These are phyloP conservation scores for Arthrobotrys sinensis DNA, from an alignment of 2,329 filamentous ascomycete species.

Conservation along the genomic window DNA sequence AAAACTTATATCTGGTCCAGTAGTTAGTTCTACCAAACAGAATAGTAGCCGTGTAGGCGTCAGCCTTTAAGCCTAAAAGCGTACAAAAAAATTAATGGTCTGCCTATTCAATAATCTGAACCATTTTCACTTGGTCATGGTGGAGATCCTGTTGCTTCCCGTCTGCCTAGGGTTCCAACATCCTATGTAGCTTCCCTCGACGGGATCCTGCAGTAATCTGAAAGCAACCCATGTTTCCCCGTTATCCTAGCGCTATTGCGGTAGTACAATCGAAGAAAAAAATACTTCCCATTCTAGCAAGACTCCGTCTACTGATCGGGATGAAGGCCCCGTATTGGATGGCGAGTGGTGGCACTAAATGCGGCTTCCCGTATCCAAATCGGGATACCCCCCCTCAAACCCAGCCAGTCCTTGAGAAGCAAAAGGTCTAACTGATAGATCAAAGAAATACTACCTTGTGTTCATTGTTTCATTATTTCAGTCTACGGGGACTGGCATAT, in stretches of 20 bases:
- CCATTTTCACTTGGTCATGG: too few relatives aligned
- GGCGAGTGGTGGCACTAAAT: constrained; percentile 1
- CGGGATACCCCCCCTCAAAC: background rate
- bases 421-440: background rate
- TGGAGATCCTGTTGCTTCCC: too few relatives aligned
- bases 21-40: too few relatives aligned
- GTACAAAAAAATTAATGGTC: too few relatives aligned
- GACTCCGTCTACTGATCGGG: background rate
- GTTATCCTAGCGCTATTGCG: background rate
- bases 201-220: constrained; percentile 2
- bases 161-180: too few relatives aligned
- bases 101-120: too few relatives aligned
- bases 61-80: too few relatives aligned
- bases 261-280: constrained; percentile 7
- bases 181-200: background rate
- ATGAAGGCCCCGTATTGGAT: background rate
- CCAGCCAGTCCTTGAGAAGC: background rate
- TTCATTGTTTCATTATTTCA: background rate
- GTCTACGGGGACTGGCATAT: constrained; percentile 14
- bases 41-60: too few relatives aligned
- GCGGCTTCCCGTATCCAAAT: background rate
- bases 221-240: background rate
- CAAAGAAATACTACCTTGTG: background rate
- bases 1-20: too few relatives aligned
- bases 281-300: background rate